Evolutionary conservation across 208 protist genomes (phyloP).

Genomic region (Acanthamoeba healyi): DNA sequence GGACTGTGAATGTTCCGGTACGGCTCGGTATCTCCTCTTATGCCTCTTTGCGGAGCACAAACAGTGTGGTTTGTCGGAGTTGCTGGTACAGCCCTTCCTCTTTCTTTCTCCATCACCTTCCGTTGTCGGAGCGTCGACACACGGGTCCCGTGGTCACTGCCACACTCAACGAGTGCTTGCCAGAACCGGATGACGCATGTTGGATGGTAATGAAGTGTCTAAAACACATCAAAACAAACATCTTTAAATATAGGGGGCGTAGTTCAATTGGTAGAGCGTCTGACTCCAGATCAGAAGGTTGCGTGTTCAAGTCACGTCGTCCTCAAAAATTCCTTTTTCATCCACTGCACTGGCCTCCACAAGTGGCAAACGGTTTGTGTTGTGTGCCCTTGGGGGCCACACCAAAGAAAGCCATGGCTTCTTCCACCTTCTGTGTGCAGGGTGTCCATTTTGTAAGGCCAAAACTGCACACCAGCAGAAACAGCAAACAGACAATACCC

Average conservation of each 20-base stretch:
- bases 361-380: no score
- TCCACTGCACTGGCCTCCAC: no score
- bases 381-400: not conserved
- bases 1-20: not conserved
- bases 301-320: constrained; percentile 69
- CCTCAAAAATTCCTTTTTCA: not conserved
- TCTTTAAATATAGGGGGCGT: constrained; percentile 4
- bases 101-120: not conserved
- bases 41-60: not conserved
- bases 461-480: no score
- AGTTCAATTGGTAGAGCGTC: constrained; percentile 71
- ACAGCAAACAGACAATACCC: no score
- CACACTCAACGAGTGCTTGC: no score
- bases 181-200: no score
- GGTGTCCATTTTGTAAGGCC: no score
- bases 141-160: no score
- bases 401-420: not conserved
- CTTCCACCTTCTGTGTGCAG: no score
- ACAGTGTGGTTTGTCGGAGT: not conserved
- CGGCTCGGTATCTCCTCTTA: not conserved
- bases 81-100: not conserved
- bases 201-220: no score
- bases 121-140: no score
- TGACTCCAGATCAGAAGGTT: constrained; percentile 74
- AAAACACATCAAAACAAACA: no score